phyloP scores from a whole-genome alignment of 2,329 filamentous ascomycete genomes.

The Trichoderma koningii region DNA sequence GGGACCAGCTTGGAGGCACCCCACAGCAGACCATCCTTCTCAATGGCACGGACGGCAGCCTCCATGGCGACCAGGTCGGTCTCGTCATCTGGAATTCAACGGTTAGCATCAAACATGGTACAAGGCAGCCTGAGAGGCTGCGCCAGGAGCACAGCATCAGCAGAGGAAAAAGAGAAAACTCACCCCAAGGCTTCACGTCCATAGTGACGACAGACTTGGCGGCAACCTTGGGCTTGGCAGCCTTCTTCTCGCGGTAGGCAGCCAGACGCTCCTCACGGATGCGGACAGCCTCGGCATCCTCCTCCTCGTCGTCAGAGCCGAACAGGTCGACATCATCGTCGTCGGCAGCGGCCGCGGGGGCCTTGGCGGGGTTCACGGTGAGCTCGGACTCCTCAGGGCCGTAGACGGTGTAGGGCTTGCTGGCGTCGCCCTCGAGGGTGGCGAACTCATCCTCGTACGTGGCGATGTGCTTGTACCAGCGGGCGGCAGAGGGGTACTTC shows the following conservation, averaged over 20 bases:
- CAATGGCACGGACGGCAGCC: constrained; percentile 75
- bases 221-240: constrained; percentile 82
- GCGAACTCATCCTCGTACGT: constrained; percentile 92
- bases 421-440: constrained; percentile 85
- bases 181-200: constrained; percentile 99
- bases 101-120: neutral
- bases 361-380: constrained; percentile 83
- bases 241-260: constrained; percentile 98
- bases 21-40: constrained; percentile 95
- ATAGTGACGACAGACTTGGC: constrained; percentile 96
- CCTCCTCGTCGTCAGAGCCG: constrained; percentile 90
- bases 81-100: constrained; percentile 70
- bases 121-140: neutral
- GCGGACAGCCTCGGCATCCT: constrained; percentile 81
- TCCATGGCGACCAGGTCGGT: constrained; percentile 86
- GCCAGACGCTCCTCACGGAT: constrained; percentile 87
- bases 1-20: constrained; percentile 86
- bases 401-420: constrained; percentile 86
- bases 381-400: constrained; percentile 80
- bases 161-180: constrained; percentile 41
- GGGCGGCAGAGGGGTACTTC: constrained; percentile 91
- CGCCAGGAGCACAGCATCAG: neutral
- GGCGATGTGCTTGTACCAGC: constrained; percentile 99
- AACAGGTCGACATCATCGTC: constrained; percentile 93
- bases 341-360: constrained; percentile 68